Evolutionary conservation across 2,329 filamentous ascomycete genomes (phyloP).

Genomic region (Trichophyton mentagrophytes): DNA sequence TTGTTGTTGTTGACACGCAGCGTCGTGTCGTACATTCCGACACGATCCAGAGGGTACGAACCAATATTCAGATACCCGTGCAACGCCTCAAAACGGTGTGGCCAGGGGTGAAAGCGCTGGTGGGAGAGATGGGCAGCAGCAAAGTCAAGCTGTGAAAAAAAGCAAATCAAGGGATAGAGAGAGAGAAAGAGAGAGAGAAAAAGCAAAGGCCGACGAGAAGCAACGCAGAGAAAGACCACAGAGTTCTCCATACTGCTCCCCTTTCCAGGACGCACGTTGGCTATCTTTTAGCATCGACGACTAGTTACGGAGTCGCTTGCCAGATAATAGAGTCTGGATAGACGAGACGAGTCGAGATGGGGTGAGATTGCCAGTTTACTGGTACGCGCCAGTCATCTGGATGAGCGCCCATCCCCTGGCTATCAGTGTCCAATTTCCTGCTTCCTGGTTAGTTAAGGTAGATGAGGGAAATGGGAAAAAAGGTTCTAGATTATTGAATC

Average conservation of each 20-base stretch:
- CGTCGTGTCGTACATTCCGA: neutral
- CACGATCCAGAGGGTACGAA: neutral
- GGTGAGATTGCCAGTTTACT: neutral
- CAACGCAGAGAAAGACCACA: neutral
- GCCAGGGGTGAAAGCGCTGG: neutral
- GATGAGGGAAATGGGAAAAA: neutral
- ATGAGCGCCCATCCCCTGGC: no score
- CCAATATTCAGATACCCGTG: conserved; percentile 3
- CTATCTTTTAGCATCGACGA: neutral
- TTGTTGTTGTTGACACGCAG: neutral
- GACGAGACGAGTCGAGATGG: neutral
- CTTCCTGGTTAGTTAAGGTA: no score
- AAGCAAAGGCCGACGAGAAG: neutral
- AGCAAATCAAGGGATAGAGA: no score
- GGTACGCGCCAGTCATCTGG: no score
- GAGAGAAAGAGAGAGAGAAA: neutral
- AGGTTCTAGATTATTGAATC: neutral
- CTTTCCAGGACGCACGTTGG: neutral
- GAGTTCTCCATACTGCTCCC: neutral
- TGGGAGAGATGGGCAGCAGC: neutral
- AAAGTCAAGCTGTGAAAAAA: neutral
- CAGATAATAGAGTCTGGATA: neutral
- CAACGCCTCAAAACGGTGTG: conserved; percentile 1
- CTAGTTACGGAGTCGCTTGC: neutral
- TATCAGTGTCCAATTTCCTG: no score